These are phyloP conservation scores for Mycosarcoma maydis DNA, from an alignment of 1,284 basidiomycete genomes.

Conservation along the genomic window DNA sequence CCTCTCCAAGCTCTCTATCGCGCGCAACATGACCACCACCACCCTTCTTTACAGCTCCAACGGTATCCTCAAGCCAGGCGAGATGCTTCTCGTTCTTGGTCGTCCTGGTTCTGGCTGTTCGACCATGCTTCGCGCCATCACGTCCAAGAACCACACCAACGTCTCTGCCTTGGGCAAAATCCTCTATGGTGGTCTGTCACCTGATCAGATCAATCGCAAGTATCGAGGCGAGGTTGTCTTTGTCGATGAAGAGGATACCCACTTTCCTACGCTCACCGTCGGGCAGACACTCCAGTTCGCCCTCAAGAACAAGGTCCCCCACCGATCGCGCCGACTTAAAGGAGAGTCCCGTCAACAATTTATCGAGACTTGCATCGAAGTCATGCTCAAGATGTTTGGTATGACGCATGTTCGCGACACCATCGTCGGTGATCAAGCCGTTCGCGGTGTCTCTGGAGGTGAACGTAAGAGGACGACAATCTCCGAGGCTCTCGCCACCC, in stretches of 20 bases:
- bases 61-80: constrained; percentile 54
- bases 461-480: constrained; percentile 60
- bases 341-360: constrained; percentile 44
- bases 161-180: constrained; percentile 44
- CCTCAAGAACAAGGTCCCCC: constrained; percentile 54
- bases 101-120: constrained; percentile 58
- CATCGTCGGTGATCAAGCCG: constrained; percentile 56
- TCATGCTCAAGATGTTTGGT: constrained; percentile 61
- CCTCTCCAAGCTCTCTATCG: constrained; percentile 28
- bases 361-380: constrained; percentile 52
- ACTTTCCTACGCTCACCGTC: constrained; percentile 59
- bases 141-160: constrained; percentile 46
- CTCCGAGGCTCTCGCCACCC: constrained; percentile 49
- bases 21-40: constrained; percentile 31
- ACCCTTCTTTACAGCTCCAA: constrained; percentile 36
- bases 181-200: constrained; percentile 49
- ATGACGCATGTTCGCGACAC: constrained; percentile 60
- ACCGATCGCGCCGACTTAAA: constrained; percentile 23
- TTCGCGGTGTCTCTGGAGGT: constrained; percentile 58
- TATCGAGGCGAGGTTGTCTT: constrained; percentile 55
- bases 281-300: constrained; percentile 56
- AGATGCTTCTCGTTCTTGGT: constrained; percentile 63
- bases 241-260: constrained; percentile 52
- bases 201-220: constrained; percentile 43
- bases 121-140: constrained; percentile 50